A percentile compares a stretch with the other conserved stretches of the same genome.
phyloP scores from a whole-genome alignment of 2,329 filamentous ascomycete genomes.

The Phaeosphaeria sp. region DNA sequence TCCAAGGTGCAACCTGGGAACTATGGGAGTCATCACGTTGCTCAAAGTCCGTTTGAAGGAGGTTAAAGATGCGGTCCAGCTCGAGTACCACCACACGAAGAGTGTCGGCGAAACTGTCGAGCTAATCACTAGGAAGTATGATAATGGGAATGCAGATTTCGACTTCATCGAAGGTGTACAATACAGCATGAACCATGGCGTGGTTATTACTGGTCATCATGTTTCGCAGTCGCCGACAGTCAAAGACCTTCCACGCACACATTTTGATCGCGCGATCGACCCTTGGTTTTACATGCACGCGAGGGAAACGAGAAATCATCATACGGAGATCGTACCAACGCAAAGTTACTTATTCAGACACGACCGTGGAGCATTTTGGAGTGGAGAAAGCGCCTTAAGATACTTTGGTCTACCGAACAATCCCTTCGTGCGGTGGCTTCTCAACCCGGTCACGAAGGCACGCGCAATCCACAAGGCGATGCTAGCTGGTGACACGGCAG shows the following conservation, averaged over 20 bases:
- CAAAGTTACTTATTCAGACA: slow-evolving; percentile 73
- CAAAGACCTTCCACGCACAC: slow-evolving; percentile 1
- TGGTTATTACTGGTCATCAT: slow-evolving; percentile 9
- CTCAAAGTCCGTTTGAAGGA: slow-evolving; percentile 52
- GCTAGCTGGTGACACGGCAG: slow-evolving; percentile 60
- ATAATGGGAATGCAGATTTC: slow-evolving; percentile 32
- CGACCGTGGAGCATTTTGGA: slow-evolving; percentile 71
- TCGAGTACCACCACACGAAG: slow-evolving; percentile 53
- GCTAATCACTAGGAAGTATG: slow-evolving; percentile 43
- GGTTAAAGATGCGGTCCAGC: slow-evolving; percentile 52
- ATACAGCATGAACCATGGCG: slow-evolving; percentile 34
- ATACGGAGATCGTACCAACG: slow-evolving; percentile 57
- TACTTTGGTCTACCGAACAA: slow-evolving; percentile 67
- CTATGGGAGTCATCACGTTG: slow-evolving; percentile 67
- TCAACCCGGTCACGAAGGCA: slow-evolving; percentile 66
- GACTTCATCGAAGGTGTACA: slow-evolving; percentile 57
- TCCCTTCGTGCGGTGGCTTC: slow-evolving; percentile 59
- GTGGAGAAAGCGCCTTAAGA: slow-evolving; percentile 61
- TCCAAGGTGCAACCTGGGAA: slow-evolving; percentile 68
- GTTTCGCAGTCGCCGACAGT: not conserved
- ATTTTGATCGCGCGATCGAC: slow-evolving; percentile 47
- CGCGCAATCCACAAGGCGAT: slow-evolving; percentile 66
- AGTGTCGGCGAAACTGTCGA: slow-evolving; percentile 48
- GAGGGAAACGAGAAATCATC: not conserved
- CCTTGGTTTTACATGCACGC: slow-evolving; percentile 56